phyloP scores from a whole-genome alignment of 1,284 basidiomycete species.

The Malassezia sympodialis region DNA sequence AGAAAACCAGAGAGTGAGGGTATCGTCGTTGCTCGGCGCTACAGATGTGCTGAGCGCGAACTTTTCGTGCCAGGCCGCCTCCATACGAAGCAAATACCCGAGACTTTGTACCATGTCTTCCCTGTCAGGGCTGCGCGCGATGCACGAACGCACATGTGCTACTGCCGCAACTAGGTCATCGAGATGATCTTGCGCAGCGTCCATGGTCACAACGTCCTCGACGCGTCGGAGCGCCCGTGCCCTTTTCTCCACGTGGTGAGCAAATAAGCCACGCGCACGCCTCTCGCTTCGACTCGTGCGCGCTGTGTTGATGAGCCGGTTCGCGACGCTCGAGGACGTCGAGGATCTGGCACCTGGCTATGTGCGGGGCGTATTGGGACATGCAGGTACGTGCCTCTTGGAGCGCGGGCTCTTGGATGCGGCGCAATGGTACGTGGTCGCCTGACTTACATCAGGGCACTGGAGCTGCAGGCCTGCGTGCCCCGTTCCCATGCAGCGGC shows the following conservation, averaged over 20 bases:
- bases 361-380: not conserved
- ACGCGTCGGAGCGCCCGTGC: not conserved
- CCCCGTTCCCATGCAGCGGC: slow-evolving; percentile 3
- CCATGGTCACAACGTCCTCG: not conserved
- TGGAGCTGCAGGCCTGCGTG: slow-evolving; percentile 31
- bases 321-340: slow-evolving; percentile 8
- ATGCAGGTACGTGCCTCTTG: slow-evolving; percentile 3
- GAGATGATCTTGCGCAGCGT: not conserved
- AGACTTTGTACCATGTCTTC: not conserved
- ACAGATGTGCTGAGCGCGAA: not conserved
- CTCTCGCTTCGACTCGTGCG: not conserved
- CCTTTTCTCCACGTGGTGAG: not conserved
- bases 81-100: not conserved
- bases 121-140: not conserved
- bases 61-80: not conserved
- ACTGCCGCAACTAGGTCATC: not conserved
- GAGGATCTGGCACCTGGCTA: slow-evolving; percentile 8
- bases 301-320: slow-evolving; percentile 2
- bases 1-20: not conserved
- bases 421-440: slow-evolving; percentile 12
- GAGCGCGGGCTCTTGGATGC: slow-evolving; percentile 11
- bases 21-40: not conserved
- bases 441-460: slow-evolving; percentile 18
- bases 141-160: not conserved
- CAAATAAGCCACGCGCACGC: not conserved